phyloP scores from a whole-genome alignment of 805 yeast genomes.

The Tetrapisispora phaffii region DNA sequence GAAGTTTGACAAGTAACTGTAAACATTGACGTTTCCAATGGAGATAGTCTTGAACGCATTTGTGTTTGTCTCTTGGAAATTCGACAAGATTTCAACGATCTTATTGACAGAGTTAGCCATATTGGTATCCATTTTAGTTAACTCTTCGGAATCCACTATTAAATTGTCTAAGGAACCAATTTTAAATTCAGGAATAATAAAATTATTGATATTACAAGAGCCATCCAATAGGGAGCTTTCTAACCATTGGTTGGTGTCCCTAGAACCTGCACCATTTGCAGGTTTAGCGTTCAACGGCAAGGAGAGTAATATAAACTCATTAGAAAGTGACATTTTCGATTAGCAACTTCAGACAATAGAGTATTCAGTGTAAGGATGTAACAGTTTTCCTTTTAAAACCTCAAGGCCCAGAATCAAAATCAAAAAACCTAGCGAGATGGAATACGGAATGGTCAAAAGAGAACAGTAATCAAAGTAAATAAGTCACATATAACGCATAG shows the following conservation, averaged over 20 bases:
- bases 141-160: constrained; percentile 84
- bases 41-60: constrained; percentile 43
- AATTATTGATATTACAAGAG: constrained; percentile 43
- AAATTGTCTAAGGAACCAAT: constrained; percentile 90
- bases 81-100: constrained; percentile 60
- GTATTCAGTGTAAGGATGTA: neutral
- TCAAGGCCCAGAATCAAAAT: no score
- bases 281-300: constrained; percentile 49
- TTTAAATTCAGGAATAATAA: constrained; percentile 74
- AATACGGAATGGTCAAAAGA: no score
- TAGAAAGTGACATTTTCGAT: constrained; percentile 22
- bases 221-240: constrained; percentile 49
- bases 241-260: constrained; percentile 41
- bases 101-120: constrained; percentile 60
- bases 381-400: no score
- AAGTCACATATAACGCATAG: no score
- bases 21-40: constrained; percentile 39
- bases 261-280: constrained; percentile 33
- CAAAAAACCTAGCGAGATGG: no score
- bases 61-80: constrained; percentile 36
- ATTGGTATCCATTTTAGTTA: constrained; percentile 73
- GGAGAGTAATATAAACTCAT: constrained; percentile 41
- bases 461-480: no score
- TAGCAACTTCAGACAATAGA: no score
- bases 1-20: constrained; percentile 62